Evolutionary conservation across 495 filamentous ascomycete genomes (phyloP), one percentile per base, ranked within the genome.

Genomic region (Xylaria sp.): DNA sequence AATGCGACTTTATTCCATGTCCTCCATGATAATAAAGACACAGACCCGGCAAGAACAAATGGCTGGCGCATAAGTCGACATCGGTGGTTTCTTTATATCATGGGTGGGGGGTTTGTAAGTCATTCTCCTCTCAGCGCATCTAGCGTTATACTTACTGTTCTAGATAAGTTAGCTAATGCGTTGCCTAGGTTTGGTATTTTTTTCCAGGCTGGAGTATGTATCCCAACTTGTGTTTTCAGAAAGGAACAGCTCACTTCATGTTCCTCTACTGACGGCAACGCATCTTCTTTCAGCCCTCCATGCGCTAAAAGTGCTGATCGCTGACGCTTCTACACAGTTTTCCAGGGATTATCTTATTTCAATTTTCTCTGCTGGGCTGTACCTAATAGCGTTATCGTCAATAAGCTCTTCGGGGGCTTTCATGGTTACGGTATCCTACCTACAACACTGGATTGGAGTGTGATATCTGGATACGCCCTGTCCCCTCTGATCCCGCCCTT

Each of bases 401-500:
- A 92, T 74, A 90, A 92, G 74, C 72, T 93, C 9, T 92, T 93
- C 75, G 90, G 91, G 8, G 88, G 88, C 11, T 79, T 80, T 21
- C 89, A 86, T 24, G 90, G 90, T 24, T 85, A 92, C 62, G 88
- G 86, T 1, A 74, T 91, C 17, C 57, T 90, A 21, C 87, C 88
- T 8, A 79, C 90, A 6, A 89, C 87, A 19, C 79, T 90, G 69
- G 91, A 93, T 81, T 93, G 91, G 91, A 88, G 81, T 58, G 79
- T 85, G 63, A 82, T 93, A 68, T 86, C 88, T 0, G 89, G 86
- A 11, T 93, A 90, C 77, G 86, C 89, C 68, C 84, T 84, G 64
- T 90, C 88, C 37, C 91, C 91, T 3, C 82, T 93, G 44, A 90
- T 93, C 64, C 84, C 90, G 8, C 90, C 91, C 3, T 91, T 90